These are phyloP conservation scores for Fusarium tjaetaba DNA, from an alignment of 2,329 filamentous ascomycete species.

Conservation along the genomic window DNA sequence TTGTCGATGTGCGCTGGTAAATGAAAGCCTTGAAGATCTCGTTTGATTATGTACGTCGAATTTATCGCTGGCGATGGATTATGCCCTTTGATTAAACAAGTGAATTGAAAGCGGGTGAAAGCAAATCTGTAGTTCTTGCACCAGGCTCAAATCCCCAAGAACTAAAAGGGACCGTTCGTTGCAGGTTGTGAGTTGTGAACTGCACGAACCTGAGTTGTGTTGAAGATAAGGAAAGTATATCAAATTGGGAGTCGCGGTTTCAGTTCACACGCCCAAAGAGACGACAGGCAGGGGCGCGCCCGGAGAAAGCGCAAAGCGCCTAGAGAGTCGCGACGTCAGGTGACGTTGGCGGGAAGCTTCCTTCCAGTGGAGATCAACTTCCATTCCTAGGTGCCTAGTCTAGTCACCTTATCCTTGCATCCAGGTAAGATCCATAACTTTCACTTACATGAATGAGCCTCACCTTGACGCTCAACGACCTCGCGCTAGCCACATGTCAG, in stretches of 20 bases:
- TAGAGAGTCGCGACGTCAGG: slow-evolving; percentile 43
- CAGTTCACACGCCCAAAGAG: not conserved
- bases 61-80: slow-evolving; percentile 9
- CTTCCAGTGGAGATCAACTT: slow-evolving; percentile 1
- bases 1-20: slow-evolving; percentile 9
- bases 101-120: not conserved
- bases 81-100: slow-evolving; percentile 13
- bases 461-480: not conserved
- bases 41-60: slow-evolving; percentile 21
- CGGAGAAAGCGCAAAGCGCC: slow-evolving; percentile 22
- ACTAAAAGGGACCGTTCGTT: not conserved
- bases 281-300: slow-evolving; percentile 8
- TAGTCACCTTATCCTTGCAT: not conserved
- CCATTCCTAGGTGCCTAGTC: not conserved
- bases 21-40: slow-evolving; percentile 13
- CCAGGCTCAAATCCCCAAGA: not conserved
- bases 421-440: not conserved
- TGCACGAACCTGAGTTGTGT: slow-evolving; percentile 3
- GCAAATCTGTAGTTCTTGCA: not conserved
- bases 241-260: slow-evolving; percentile 11
- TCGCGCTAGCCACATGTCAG: not conserved
- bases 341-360: slow-evolving; percentile 29
- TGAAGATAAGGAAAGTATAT: slow-evolving; percentile 7
- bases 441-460: slow-evolving; percentile 15
- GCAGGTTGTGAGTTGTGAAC: not conserved